These are phyloP conservation scores for Pythium insidiosum DNA, from an alignment of 352 stramenopile species.

Conservation along the genomic window DNA sequence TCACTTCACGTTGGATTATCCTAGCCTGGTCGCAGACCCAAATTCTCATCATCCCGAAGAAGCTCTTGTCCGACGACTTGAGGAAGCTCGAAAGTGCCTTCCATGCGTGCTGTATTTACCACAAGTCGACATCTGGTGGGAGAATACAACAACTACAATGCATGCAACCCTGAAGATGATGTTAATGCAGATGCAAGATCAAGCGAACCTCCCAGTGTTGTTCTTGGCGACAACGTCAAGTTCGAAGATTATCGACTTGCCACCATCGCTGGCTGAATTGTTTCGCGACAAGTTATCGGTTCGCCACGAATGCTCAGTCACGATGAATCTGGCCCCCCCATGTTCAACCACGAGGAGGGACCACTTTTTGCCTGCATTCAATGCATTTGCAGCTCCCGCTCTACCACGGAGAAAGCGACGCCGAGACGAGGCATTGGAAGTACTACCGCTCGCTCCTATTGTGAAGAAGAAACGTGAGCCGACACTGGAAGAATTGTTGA, in stretches of 20 bases:
- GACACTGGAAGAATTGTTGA: constrained; percentile 28
- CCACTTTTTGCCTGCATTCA: constrained; percentile 65
- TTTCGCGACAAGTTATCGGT: no score
- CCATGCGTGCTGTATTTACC: constrained; percentile 78
- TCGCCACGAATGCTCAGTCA: no score
- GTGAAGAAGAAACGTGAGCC: constrained; percentile 22
- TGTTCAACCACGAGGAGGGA: constrained; percentile 20
- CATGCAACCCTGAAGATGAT: constrained; percentile 75
- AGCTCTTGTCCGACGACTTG: constrained; percentile 64
- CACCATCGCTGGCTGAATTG: constrained; percentile 38
- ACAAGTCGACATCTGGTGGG: constrained; percentile 71
- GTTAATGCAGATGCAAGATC: constrained; percentile 62
- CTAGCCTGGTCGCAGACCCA: constrained; percentile 58
- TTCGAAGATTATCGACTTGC: constrained; percentile 24
- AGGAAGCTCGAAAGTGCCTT: constrained; percentile 65
- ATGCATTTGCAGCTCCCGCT: constrained; percentile 41
- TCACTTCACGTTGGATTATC: constrained; percentile 77
- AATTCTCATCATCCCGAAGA: constrained; percentile 64
- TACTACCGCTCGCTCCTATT: constrained; percentile 51
- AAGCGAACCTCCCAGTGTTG: constrained; percentile 58
- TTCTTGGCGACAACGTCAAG: constrained; percentile 69
- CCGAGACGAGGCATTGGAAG: constrained; percentile 25
- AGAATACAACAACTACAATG: constrained; percentile 63
- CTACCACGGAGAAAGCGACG: constrained; percentile 11
- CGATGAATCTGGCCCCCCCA: no score